A percentile compares a stretch with the other conserved stretches of the same genome.
Conservation (phyloP, 108 stramenopile species). For the Pseudonitzschia delicatissima region DNA sequence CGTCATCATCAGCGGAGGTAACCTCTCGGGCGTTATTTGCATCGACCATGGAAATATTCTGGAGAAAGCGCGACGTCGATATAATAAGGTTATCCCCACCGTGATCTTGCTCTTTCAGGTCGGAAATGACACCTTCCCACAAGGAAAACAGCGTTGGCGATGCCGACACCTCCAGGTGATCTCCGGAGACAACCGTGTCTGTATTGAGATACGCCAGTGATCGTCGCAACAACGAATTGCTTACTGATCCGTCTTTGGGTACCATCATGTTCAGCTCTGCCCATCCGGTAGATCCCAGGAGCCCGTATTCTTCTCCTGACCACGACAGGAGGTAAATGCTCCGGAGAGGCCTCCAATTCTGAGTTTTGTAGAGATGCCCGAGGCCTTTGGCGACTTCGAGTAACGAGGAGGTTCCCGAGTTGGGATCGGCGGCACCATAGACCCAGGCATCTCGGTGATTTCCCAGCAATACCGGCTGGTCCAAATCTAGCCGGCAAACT, state of each 20-base stretch:
- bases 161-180: slow-evolving; percentile 32
- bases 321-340: slow-evolving; percentile 59
- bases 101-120: slow-evolving; percentile 7
- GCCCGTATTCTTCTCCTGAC: slow-evolving; percentile 70
- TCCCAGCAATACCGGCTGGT: slow-evolving; percentile 53
- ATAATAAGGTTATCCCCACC: neutral
- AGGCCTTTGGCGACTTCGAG: slow-evolving; percentile 60
- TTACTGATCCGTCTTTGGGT: neutral
- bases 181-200: slow-evolving; percentile 57
- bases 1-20: slow-evolving; percentile 2
- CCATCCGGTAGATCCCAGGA: slow-evolving; percentile 73
- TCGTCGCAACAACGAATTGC: slow-evolving; percentile 16
- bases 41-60: slow-evolving; percentile 25
- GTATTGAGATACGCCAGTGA: slow-evolving; percentile 60
- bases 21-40: slow-evolving; percentile 19
- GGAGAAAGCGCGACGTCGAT: neutral
- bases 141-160: slow-evolving; percentile 44
- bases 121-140: slow-evolving; percentile 34
- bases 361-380: slow-evolving; percentile 27
- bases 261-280: slow-evolving; percentile 39
- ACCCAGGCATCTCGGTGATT: slow-evolving; percentile 82
- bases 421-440: slow-evolving; percentile 71
- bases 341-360: slow-evolving; percentile 51
- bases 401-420: slow-evolving; percentile 55
- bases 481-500: neutral